phyloP scores from a whole-genome alignment of 83 land plant genomes.

The Picea abies region DNA sequence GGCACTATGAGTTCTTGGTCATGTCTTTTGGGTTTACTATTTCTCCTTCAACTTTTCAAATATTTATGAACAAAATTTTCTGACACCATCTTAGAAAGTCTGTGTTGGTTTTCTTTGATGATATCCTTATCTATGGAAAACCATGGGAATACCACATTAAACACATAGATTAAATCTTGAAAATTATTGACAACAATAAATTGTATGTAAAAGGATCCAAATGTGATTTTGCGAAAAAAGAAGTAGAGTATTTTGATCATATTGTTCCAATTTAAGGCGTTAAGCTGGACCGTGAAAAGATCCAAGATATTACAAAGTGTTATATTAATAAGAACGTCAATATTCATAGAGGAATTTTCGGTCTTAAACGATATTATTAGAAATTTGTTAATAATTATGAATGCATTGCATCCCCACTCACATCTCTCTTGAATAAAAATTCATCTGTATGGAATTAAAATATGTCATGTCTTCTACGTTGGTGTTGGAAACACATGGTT shows the following conservation, averaged over 20 bases:
- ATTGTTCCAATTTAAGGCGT: neutral
- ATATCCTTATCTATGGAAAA: neutral
- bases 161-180: neutral
- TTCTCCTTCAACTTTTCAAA: neutral
- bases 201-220: too few species aligned
- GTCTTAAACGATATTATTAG: neutral
- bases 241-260: neutral
- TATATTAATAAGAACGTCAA: neutral
- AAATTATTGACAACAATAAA: too few species aligned
- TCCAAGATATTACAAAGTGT: neutral
- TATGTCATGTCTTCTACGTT: too few species aligned
- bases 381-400: too few species aligned
- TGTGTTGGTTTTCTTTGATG: neutral
- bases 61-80: neutral
- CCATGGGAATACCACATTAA: neutral
- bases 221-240: too few species aligned
- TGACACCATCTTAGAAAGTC: neutral
- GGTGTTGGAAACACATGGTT: too few species aligned
- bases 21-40: neutral
- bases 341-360: too few species aligned
- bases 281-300: neutral
- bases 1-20: neutral
- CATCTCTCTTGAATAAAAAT: neutral
- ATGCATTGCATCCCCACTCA: neutral
- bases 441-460: neutral